phyloP scores from a whole-genome alignment of 139 green algal species.

The Chlamydomonas schloesseri region DNA sequence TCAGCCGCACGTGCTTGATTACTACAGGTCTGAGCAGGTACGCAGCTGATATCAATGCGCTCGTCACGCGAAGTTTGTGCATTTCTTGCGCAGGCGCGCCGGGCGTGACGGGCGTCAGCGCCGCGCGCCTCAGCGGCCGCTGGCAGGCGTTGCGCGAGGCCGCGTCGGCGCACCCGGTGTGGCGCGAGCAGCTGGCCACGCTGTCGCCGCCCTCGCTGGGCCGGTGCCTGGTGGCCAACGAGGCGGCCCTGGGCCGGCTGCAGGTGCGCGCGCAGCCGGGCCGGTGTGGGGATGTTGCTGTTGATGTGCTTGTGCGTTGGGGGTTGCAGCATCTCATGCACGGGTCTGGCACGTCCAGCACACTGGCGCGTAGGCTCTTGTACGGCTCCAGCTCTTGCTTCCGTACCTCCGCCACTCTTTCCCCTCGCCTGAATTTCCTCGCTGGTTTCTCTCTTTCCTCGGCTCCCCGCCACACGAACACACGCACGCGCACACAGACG shows the following conservation, averaged over 20 bases:
- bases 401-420: too few species aligned
- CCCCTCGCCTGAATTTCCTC: too few species aligned
- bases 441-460: too few species aligned
- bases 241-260: conserved; percentile 3
- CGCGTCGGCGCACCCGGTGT: background rate
- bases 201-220: conserved; percentile 28
- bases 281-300: too few species aligned
- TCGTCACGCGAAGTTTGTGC: too few species aligned
- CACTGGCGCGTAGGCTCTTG: background rate
- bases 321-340: too few species aligned
- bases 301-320: too few species aligned
- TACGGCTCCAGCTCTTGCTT: too few species aligned
- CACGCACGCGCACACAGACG: background rate
- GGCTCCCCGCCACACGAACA: too few species aligned
- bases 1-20: too few species aligned
- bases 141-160: background rate
- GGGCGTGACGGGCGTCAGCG: conserved; percentile 13
- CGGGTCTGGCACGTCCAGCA: too few species aligned
- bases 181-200: conserved; percentile 1
- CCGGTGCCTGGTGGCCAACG: conserved; percentile 28
- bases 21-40: too few species aligned
- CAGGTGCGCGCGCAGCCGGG: conserved; percentile 15
- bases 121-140: background rate
- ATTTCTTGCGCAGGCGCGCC: background rate
- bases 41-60: background rate